These are phyloP conservation scores for Eutrema salsugineum DNA, from an alignment of 441 rosid species.

Conservation along the genomic window DNA sequence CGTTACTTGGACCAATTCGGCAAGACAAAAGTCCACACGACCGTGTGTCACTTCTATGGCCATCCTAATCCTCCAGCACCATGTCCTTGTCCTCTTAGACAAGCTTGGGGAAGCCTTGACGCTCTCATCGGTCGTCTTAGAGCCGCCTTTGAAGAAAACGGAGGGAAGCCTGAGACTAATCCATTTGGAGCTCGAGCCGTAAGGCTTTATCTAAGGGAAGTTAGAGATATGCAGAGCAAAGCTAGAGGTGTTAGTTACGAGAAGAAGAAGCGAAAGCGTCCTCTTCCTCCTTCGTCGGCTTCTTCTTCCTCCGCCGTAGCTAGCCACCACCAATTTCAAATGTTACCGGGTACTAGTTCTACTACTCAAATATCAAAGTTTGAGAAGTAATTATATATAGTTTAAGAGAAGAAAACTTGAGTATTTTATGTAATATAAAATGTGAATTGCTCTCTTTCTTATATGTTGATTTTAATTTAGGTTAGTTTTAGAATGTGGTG, in stretches of 20 bases:
- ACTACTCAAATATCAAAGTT: constrained; percentile 11
- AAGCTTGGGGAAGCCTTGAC: constrained; percentile 39
- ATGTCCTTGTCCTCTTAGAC: constrained; percentile 36
- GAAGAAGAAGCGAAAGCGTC: constrained; percentile 37
- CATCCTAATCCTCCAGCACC: constrained; percentile 34
- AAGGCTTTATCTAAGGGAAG: constrained; percentile 34
- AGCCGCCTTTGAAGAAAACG: constrained; percentile 37
- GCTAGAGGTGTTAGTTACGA: constrained; percentile 36
- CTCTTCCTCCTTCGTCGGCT: constrained; percentile 8
- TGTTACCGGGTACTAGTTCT: constrained; percentile 29
- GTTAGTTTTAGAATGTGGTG: constrained; percentile 5
- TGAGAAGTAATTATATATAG: constrained; percentile 8
- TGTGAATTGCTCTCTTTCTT: constrained; percentile 22
- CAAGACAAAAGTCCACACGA: constrained; percentile 37
- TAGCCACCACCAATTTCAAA: constrained; percentile 25
- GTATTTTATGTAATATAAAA: constrained; percentile 29
- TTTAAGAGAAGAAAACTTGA: background rate
- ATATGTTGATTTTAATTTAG: constrained; percentile 18
- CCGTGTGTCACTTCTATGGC: constrained; percentile 33
- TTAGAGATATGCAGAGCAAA: constrained; percentile 35
- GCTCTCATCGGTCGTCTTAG: constrained; percentile 37
- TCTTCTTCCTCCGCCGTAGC: constrained; percentile 25
- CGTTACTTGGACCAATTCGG: constrained; percentile 39
- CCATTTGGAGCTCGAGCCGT: constrained; percentile 39
- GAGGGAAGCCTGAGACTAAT: constrained; percentile 32